Conservation (phyloP, 2,329 filamentous ascomycete genomes). For the Colletotrichum caudatum region DNA sequence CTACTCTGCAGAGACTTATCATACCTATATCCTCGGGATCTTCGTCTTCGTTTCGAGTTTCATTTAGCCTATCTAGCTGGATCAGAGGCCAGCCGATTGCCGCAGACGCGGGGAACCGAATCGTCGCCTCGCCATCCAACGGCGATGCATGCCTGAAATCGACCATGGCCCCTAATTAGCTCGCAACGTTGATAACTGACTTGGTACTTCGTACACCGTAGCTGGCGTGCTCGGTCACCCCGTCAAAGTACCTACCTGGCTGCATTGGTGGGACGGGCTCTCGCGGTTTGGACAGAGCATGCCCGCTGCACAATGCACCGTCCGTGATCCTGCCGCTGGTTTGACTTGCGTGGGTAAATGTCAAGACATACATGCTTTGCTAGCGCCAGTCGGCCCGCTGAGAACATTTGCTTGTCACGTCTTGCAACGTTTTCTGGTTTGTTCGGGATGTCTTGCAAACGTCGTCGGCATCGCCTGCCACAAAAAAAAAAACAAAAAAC, state of each 20-base stretch:
- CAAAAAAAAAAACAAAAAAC: too few species aligned
- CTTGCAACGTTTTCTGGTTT: background rate
- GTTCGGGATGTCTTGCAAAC: background rate
- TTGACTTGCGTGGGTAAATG: background rate
- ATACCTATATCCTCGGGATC: background rate
- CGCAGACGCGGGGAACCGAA: slow-evolving; percentile 24
- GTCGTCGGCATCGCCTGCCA: slow-evolving; percentile 29
- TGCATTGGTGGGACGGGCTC: slow-evolving; percentile 13
- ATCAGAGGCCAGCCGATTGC: slow-evolving; percentile 6
- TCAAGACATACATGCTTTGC: too few species aligned
- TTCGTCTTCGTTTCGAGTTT: slow-evolving; percentile 12
- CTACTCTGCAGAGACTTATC: background rate
- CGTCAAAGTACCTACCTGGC: slow-evolving; percentile 34
- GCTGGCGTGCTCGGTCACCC: background rate
- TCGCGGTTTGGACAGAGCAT: background rate
- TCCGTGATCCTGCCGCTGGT: background rate
- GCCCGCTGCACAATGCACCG: slow-evolving; percentile 15
- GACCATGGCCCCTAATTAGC: background rate
- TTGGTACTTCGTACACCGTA: background rate
- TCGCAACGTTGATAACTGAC: background rate
- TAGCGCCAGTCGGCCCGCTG: background rate
- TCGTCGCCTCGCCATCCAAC: background rate
- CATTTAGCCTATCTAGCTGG: slow-evolving; percentile 12
- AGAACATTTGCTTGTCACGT: background rate
- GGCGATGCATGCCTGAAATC: slow-evolving; percentile 8